phyloP scores from a whole-genome alignment of 495 filamentous ascomycete genomes.

The Penicillium maclennaniae region DNA sequence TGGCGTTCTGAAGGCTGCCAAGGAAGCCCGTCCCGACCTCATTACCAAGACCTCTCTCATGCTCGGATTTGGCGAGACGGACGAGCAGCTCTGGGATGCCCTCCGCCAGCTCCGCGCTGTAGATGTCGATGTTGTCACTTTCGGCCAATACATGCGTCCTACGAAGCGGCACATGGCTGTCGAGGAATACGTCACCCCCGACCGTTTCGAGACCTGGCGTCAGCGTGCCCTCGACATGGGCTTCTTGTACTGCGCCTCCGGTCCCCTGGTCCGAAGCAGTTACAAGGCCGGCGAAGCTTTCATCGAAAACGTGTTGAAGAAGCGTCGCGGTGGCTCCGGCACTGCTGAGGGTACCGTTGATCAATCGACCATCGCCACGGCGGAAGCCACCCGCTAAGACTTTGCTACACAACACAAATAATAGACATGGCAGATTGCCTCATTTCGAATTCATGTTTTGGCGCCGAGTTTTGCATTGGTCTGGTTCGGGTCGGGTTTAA shows the following conservation, averaged over 20 bases:
- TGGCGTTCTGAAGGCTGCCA: conserved; percentile 74
- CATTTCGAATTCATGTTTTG: conserved; percentile 6
- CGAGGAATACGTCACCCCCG: conserved; percentile 87
- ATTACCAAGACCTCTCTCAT: conserved; percentile 98
- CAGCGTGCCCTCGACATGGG: conserved; percentile 89
- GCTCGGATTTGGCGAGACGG: conserved; percentile 90
- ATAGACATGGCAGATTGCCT: conserved; percentile 5
- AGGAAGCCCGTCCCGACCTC: conserved; percentile 66
- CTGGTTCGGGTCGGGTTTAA: conserved; percentile 9
- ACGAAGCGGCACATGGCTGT: conserved; percentile 98
- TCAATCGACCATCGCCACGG: conserved; percentile 12
- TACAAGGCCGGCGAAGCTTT: conserved; percentile 99
- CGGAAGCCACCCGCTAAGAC: conserved; percentile 28
- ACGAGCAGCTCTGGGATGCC: conserved; percentile 80
- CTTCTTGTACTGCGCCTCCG: conserved; percentile 93
- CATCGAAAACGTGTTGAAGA: conserved; percentile 96
- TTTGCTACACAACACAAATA: conserved; percentile 2
- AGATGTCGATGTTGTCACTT: conserved; percentile 91
- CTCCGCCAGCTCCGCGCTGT: conserved; percentile 73
- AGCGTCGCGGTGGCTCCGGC: conserved; percentile 54
- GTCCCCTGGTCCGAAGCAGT: conserved; percentile 84
- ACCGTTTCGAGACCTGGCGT: conserved; percentile 85
- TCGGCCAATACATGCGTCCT: conserved; percentile 98
- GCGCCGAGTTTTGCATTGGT: conserved; percentile 19
- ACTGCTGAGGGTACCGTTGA: conserved; percentile 22